A percentile compares a stretch with the other conserved stretches of the same genome.
These are phyloP conservation scores for Wallemia mellicola DNA, from an alignment of 1,284 basidiomycete species.

Conservation along the genomic window DNA sequence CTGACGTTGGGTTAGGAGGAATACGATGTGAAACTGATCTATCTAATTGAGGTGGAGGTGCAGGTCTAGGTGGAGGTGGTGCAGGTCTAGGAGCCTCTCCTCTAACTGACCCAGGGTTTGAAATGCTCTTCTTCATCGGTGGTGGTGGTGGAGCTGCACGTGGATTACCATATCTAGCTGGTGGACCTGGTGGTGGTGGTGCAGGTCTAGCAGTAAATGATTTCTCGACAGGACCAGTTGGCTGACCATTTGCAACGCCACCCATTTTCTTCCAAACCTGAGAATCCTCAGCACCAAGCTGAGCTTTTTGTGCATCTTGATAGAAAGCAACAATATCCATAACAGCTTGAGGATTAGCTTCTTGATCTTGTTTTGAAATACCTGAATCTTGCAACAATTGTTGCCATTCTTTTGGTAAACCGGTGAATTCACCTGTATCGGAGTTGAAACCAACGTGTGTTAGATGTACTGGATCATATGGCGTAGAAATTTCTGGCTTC, in stretches of 20 bases:
- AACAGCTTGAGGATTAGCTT: constrained; percentile 90
- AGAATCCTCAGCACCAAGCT: constrained; percentile 16
- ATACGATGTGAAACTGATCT: constrained; percentile 16
- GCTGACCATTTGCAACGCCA: constrained; percentile 1
- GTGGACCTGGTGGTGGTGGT: constrained; percentile 12
- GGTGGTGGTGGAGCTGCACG: constrained; percentile 4
- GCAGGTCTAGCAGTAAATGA: constrained; percentile 2
- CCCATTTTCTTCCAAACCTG: constrained; percentile 52
- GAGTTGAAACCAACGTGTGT: constrained; percentile 99
- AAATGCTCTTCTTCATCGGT: constrained; percentile 3
- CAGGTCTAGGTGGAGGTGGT: constrained; percentile 8
- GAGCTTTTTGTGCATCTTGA: constrained; percentile 26
- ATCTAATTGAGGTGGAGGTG: constrained; percentile 11
- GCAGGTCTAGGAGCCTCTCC: constrained; percentile 10
- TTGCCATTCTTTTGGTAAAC: constrained; percentile 96
- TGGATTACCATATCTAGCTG: constrained; percentile 1
- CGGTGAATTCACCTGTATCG: constrained; percentile 71
- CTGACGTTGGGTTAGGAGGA: constrained; percentile 9
- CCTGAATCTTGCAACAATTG: constrained; percentile 85
- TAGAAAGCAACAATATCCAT: constrained; percentile 99
- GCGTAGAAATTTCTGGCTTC: constrained; percentile 79
- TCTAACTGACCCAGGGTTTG: constrained; percentile 6
- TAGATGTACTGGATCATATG: constrained; percentile 94
- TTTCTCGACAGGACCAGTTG: not conserved
- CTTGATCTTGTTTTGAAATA: constrained; percentile 78